Conservation (phyloP, 306 rosid species). For the Sicyos edulis region DNA sequence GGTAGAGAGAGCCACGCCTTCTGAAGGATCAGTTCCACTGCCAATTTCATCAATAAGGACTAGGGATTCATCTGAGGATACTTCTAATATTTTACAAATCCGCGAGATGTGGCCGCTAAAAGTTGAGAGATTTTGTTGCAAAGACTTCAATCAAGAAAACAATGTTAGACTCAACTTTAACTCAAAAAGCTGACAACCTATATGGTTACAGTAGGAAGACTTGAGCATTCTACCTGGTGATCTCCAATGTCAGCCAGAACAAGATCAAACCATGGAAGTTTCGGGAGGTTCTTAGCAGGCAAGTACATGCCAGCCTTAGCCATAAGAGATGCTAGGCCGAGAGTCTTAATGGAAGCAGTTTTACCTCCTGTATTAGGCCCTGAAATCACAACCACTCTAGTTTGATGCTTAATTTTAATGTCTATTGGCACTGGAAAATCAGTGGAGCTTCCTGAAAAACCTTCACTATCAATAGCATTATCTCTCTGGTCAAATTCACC, state of each 20-base stretch:
- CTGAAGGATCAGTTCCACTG: constrained; percentile 94
- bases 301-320: constrained; percentile 94
- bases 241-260: constrained; percentile 92
- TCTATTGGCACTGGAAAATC: constrained; percentile 83
- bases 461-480: constrained; percentile 25
- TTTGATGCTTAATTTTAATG: constrained; percentile 61
- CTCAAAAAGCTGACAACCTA: constrained; percentile 27
- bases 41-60: constrained; percentile 96
- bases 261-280: constrained; percentile 91
- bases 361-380: constrained; percentile 98
- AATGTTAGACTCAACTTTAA: constrained; percentile 43
- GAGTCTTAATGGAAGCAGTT: constrained; percentile 88
- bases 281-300: constrained; percentile 73
- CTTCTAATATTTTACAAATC: constrained; percentile 62
- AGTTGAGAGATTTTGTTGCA: constrained; percentile 94
- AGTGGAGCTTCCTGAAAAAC: constrained; percentile 30
- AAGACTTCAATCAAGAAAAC: constrained; percentile 59
- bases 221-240: constrained; percentile 66
- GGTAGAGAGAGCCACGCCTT: constrained; percentile 93
- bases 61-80: constrained; percentile 65
- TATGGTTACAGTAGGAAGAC: constrained; percentile 25
- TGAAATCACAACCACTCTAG: constrained; percentile 84
- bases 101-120: constrained; percentile 89
- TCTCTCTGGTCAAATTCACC: constrained; percentile 28
- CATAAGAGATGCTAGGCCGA: constrained; percentile 90